Base-by-base conservation (phyloP, 164 flowering plant genomes). In the Berberis thunbergii region DNA sequence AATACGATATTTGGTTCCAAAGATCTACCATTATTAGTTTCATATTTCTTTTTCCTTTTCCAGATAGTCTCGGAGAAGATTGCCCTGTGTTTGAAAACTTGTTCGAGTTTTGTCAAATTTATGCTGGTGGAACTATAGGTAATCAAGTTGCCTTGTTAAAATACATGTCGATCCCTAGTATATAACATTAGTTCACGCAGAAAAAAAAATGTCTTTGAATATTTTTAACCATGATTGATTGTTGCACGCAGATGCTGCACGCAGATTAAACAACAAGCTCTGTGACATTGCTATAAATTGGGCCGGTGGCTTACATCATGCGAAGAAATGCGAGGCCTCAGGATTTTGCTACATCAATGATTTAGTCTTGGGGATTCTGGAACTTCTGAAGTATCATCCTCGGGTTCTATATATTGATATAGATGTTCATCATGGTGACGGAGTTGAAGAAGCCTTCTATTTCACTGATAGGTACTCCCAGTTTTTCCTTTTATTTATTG, bases 251-350 rank as follows among this genome's bases (percentile, higher is more conserved):
- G 99, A 94, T 84, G 97, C 96, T 74, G 99, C 97, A 63, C 80
- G 89, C 45, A 84, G 96, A 74, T 79, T 94, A 69, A 91, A 91
- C 79, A 84, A 86, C 76, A 74, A 86, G 72, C 84, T 83, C 10
- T 91, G 99, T 78, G 97, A 94, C 77, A 86, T 94, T 71, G 99
- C 99, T 44, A 94, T 91, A 64, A 94, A 94, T 73, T 91, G 99
- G 99, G 96, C 99, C 66, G 99, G 99, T 75, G 97, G 99, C 45
- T 71, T 94, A 72, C 99, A 94, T 75, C 99, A 94, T 77, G 99
- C 99, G 12, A 94, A 94, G 81, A 94, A 94, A 80, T 91, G 99
- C 59, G 93, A 76, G 72, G 97, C 96, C 50, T 94, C 99, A 67
- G 97, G 99, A 12, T 94, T 94, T 74, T 94, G 99, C 73, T 94